Conservation (phyloP, 1,139 yeast species). For the Waltiozyma solani region DNA sequence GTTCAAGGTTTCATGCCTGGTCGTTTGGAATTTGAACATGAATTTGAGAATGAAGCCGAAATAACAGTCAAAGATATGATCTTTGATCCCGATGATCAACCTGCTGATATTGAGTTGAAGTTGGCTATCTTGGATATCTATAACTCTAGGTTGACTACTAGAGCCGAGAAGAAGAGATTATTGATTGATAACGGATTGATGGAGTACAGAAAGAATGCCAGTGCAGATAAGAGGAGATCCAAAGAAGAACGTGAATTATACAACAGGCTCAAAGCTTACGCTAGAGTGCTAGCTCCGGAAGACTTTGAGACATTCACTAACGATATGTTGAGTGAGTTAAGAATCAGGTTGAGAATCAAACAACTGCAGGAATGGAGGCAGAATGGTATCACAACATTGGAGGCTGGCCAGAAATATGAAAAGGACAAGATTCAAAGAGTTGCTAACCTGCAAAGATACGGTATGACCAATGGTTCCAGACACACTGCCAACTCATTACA, state of each 20-base stretch:
- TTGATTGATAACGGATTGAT: constrained; percentile 67
- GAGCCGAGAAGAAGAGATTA: constrained; percentile 87
- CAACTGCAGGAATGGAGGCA: constrained; percentile 92
- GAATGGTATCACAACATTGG: constrained; percentile 77
- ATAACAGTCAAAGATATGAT: constrained; percentile 88
- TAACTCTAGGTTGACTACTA: constrained; percentile 76
- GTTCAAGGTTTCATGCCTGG: constrained; percentile 99
- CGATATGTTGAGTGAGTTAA: constrained; percentile 69
- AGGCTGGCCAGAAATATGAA: constrained; percentile 79
- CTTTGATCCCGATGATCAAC: constrained; percentile 87
- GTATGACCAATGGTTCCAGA: constrained; percentile 22
- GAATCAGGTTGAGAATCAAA: constrained; percentile 70
- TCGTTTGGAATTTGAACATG: constrained; percentile 90
- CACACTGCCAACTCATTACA: constrained; percentile 20
- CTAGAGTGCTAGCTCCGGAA: constrained; percentile 66
- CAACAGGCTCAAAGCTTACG: constrained; percentile 69
- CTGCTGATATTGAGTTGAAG: constrained; percentile 81
- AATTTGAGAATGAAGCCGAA: constrained; percentile 95
- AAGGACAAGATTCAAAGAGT: constrained; percentile 66
- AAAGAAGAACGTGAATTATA: constrained; percentile 84
- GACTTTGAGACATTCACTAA: constrained; percentile 70
- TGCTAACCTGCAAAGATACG: constrained; percentile 53
- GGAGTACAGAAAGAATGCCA: constrained; percentile 61
- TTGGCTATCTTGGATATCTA: constrained; percentile 82
- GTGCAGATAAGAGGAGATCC: constrained; percentile 61